Base-by-base conservation (phyloP, 148 eudicot species). In the Rhododendron molle region DNA sequence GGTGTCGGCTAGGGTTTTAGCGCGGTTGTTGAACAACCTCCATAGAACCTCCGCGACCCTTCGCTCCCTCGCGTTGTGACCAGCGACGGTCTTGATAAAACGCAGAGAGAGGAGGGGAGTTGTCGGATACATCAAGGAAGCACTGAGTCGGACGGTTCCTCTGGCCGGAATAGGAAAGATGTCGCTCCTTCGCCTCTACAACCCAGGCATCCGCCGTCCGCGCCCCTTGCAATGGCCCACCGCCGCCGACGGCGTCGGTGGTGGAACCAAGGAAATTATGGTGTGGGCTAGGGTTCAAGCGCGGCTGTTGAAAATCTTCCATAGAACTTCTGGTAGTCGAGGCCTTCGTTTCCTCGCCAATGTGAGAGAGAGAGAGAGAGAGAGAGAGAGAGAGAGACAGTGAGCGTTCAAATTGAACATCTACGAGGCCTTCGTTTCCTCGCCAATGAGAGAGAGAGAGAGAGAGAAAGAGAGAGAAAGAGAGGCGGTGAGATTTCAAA, bases 261-360 rank as follows among this genome's bases (percentile, higher is more conserved):
- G 43, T 40, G 43, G 7, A 40, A 40, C 43, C 43, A 40, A 40
- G 43, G 7, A 40, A 40, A 89, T 13, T 15, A 94, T 90, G 7
- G 96, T 92, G 54, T 91, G 86, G 23, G 89, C 88, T 0, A 96
- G 91, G 0, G 94, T 77, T 8, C 88, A 92, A 18, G 95, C 93
- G 28, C 86, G 87, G 86, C 88, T 34, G 43, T 62, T 49, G 88
- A 84, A 96, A 34, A 89, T 30, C 62, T 84, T 87, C 96, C 96
- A 92, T 76, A 94, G 86, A 43, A 94, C 92, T 80, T 85, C 88
- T 14, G 98, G 95, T 5, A 93, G 43, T 40, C 43, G 43, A 40
- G 43, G 43, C 85, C 92, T 80, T 69, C 85, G 84, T 78, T 86
- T 90, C 83, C 78, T 89, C 87, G 83, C 84, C 91, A 79, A 89